Percentiles rank a stretch among this genome's conserved stretches.
Conservation (phyloP, 176 grass and related monocot species). For the Carex myosuroides region DNA sequence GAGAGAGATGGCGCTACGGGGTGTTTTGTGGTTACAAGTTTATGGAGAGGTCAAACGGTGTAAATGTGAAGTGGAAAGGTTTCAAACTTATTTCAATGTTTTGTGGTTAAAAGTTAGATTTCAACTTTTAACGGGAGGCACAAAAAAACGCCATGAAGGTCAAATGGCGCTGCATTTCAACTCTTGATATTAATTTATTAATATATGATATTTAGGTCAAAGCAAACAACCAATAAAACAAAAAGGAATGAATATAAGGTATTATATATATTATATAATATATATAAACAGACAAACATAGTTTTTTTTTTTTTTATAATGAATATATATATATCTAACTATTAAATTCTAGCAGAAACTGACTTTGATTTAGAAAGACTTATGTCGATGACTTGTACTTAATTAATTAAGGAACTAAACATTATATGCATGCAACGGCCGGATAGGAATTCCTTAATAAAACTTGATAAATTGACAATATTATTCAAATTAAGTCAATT, state of each 20-base stretch:
- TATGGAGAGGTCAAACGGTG: conserved; percentile 19
- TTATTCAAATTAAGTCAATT: neutral
- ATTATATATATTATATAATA: neutral
- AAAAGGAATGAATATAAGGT: neutral
- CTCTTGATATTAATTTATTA: neutral
- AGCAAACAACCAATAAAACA: neutral
- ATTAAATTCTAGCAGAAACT: neutral
- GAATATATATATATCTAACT: neutral
- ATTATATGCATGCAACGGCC: neutral
- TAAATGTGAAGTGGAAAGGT: conserved; percentile 6
- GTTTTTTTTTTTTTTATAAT: neutral
- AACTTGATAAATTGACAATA: neutral
- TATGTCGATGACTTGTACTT: neutral
- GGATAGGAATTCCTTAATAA: neutral
- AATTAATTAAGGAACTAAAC: neutral
- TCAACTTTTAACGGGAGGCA: neutral
- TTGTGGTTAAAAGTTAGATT: neutral
- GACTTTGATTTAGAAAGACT: neutral
- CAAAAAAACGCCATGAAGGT: neutral
- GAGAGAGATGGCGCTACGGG: neutral
- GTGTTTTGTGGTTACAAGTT: conserved; percentile 23
- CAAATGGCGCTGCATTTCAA: neutral
- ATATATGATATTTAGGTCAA: neutral
- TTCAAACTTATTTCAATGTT: neutral
- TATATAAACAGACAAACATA: neutral